Evolutionary conservation across 2,329 filamentous ascomycete genomes (phyloP).

Genomic region (Drechslera avenae): DNA sequence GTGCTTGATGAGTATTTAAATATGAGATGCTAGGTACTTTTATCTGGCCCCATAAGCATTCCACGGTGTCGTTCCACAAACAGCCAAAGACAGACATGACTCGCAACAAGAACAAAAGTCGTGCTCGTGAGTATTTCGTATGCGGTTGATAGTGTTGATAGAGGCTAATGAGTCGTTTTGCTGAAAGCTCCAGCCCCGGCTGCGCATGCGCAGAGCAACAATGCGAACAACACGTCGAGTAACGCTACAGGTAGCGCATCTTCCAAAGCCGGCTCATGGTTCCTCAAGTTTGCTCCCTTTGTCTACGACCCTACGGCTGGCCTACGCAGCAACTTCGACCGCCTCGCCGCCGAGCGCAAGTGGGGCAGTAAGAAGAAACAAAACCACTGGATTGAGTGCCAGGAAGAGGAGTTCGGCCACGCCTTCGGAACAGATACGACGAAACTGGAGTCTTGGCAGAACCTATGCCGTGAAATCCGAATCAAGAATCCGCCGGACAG

Average conservation of each 20-base stretch:
- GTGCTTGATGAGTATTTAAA: too few relatives aligned
- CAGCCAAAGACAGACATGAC: too few relatives aligned
- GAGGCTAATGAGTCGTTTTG: background rate
- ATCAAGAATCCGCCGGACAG: constrained; percentile 12
- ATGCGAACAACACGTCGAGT: too few relatives aligned
- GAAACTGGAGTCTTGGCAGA: constrained; percentile 25
- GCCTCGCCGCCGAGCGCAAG: constrained; percentile 8
- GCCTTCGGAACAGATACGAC: constrained; percentile 10
- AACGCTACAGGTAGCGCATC: too few relatives aligned
- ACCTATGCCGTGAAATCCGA: constrained; percentile 23
- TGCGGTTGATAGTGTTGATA: too few relatives aligned
- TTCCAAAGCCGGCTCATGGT: constrained; percentile 7
- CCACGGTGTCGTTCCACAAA: too few relatives aligned
- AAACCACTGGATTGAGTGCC: constrained; percentile 14
- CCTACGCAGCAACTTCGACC: constrained; percentile 14
- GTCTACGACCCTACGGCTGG: constrained; percentile 3
- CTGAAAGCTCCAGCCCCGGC: background rate
- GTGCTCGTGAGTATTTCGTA: too few relatives aligned
- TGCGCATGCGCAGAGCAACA: too few relatives aligned
- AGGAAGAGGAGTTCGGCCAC: constrained; percentile 8
- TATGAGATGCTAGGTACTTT: too few relatives aligned
- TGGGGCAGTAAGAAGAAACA: constrained; percentile 2
- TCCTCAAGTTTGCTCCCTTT: constrained; percentile 9
- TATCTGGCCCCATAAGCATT: too few relatives aligned
- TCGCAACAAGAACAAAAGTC: too few relatives aligned